Conservation (phyloP, 192 early-diverging fungal genomes). For the Thoreauomyces humboldtii region DNA sequence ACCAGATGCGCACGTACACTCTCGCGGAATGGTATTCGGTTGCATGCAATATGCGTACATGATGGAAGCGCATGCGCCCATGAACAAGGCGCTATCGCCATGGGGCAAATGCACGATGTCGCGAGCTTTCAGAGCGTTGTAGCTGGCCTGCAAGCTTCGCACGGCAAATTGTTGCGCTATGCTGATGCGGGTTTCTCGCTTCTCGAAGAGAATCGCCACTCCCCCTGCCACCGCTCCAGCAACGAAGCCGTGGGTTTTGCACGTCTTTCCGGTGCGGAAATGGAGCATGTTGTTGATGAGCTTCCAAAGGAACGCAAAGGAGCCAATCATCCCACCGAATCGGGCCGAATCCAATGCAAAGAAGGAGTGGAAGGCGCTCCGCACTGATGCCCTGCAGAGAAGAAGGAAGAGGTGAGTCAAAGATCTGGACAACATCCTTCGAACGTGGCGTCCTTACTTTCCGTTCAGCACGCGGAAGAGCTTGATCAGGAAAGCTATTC, state of each 20-base stretch:
- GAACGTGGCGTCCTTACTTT: slow-evolving; percentile 20
- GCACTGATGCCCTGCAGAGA: slow-evolving; percentile 38
- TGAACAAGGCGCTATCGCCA: slow-evolving; percentile 49
- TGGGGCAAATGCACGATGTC: slow-evolving; percentile 38
- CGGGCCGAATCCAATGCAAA: slow-evolving; percentile 57
- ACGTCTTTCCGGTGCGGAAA: slow-evolving; percentile 18
- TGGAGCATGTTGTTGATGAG: slow-evolving; percentile 61
- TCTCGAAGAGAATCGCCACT: slow-evolving; percentile 43
- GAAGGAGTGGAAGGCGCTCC: slow-evolving; percentile 50
- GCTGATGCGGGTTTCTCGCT: slow-evolving; percentile 31
- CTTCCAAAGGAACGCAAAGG: slow-evolving; percentile 74
- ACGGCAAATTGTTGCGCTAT: slow-evolving; percentile 50
- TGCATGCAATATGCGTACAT: slow-evolving; percentile 49
- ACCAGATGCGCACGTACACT: slow-evolving; percentile 24
- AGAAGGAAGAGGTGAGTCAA: not conserved
- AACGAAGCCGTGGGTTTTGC: slow-evolving; percentile 33
- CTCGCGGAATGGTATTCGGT: slow-evolving; percentile 48
- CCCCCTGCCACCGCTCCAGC: slow-evolving; percentile 40
- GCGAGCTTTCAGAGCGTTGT: slow-evolving; percentile 41
- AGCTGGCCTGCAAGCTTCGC: slow-evolving; percentile 37
- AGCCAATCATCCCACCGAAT: slow-evolving; percentile 76
- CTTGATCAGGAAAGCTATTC: slow-evolving; percentile 53
- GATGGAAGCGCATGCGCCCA: slow-evolving; percentile 33
- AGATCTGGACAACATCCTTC: not conserved
- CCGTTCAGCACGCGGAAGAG: slow-evolving; percentile 42